Evolutionary conservation across 805 yeast genomes (phyloP).

Genomic region (Saccharomycopsis sp.): DNA sequence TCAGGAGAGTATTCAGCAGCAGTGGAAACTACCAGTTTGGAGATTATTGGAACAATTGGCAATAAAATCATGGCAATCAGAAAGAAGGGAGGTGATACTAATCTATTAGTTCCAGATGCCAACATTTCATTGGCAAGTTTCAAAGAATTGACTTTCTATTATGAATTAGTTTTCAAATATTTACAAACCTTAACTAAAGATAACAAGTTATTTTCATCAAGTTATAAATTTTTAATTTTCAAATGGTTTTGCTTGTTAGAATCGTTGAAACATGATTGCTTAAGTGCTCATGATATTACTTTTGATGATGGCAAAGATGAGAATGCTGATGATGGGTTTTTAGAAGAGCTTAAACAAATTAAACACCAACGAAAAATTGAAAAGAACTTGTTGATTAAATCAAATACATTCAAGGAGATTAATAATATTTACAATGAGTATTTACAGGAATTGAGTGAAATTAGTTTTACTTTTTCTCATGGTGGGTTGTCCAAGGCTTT

Average conservation of each 20-base stretch:
- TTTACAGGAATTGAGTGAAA: constrained; percentile 3
- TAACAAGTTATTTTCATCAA: constrained; percentile 5
- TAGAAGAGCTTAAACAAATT: constrained; percentile 7
- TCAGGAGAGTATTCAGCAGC: constrained; percentile 33
- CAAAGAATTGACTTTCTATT: constrained; percentile 11
- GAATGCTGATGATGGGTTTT: background rate
- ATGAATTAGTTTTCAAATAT: constrained; percentile 18
- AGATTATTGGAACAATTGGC: constrained; percentile 56
- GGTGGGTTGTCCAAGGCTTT: background rate
- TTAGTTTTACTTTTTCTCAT: background rate
- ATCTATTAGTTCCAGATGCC: constrained; percentile 8
- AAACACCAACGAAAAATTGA: constrained; percentile 13
- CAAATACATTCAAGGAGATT: constrained; percentile 4
- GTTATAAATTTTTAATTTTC: constrained; percentile 19
- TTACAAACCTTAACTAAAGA: constrained; percentile 17
- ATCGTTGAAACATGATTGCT: constrained; percentile 1
- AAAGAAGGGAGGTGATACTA: constrained; percentile 3
- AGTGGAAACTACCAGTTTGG: constrained; percentile 48
- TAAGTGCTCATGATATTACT: no score
- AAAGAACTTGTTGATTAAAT: constrained; percentile 1
- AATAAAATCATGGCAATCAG: constrained; percentile 35
- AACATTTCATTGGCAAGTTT: constrained; percentile 11
- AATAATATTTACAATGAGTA: constrained; percentile 4
- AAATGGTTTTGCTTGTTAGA: constrained; percentile 23
- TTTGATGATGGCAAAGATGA: constrained; percentile 1